Conservation (phyloP, 495 filamentous ascomycete species). For the Xylaria castorea region DNA sequence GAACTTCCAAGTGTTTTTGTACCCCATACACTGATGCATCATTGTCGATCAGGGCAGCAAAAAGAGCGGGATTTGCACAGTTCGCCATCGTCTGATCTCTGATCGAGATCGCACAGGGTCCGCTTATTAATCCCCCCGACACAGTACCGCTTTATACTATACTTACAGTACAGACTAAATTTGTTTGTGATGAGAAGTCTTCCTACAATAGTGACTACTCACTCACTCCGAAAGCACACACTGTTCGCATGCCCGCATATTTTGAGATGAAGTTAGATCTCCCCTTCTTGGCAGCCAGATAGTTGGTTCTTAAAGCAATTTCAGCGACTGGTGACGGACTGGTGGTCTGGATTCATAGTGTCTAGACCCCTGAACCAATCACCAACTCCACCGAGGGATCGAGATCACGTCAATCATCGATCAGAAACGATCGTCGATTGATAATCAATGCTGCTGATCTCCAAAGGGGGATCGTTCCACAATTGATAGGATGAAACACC, state of each 20-base stretch:
- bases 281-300: not conserved
- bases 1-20: not conserved
- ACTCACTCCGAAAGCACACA: not conserved
- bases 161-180: no score
- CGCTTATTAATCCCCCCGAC: not conserved
- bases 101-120: conserved; percentile 10
- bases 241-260: not conserved
- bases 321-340: not conserved
- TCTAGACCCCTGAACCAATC: conserved; percentile 1
- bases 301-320: not conserved
- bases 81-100: not conserved
- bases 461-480: not conserved
- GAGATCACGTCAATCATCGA: conserved; percentile 7
- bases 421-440: not conserved
- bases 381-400: conserved; percentile 8
- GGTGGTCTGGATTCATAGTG: conserved; percentile 6
- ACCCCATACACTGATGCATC: not conserved
- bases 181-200: not conserved
- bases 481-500: conserved; percentile 20
- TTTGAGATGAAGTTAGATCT: not conserved
- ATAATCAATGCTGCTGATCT: conserved; percentile 17
- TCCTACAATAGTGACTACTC: not conserved
- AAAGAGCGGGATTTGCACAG: not conserved
- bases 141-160: not conserved
- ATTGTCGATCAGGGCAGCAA: conserved; percentile 1